phyloP scores from a whole-genome alignment of 208 protist genomes.

The Trypanosoma mega region DNA sequence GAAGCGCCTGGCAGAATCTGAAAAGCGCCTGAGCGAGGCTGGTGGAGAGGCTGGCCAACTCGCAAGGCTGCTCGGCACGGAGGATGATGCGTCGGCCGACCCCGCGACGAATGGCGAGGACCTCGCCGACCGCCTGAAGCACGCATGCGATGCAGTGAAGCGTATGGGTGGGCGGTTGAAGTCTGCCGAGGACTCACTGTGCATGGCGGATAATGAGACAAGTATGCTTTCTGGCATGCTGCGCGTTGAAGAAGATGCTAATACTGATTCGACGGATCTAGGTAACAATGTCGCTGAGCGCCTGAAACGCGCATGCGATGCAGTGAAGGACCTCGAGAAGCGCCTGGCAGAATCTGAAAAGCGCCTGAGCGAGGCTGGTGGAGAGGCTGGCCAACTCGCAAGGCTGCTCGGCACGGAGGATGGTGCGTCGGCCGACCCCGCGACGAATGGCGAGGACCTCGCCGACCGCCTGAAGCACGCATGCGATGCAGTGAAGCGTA shows the following conservation, averaged over 20 bases:
- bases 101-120: background rate
- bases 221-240: background rate
- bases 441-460: background rate
- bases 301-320: background rate
- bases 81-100: background rate
- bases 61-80: background rate
- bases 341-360: constrained; percentile 2
- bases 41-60: constrained; percentile 6
- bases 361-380: constrained; percentile 2
- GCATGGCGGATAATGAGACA: background rate
- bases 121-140: constrained; percentile 3
- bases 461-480: constrained; percentile 1
- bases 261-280: background rate
- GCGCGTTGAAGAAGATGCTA: background rate
- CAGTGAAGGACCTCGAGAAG: background rate
- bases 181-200: background rate
- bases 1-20: constrained; percentile 1
- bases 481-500: background rate
- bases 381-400: background rate
- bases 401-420: constrained; percentile 3
- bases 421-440: background rate
- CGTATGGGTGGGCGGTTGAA: background rate
- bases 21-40: constrained; percentile 1
- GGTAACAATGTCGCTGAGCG: background rate
- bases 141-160: background rate